Base-by-base conservation (phyloP, 352 stramenopile species). In the Globisporangium cylindrosporum region DNA sequence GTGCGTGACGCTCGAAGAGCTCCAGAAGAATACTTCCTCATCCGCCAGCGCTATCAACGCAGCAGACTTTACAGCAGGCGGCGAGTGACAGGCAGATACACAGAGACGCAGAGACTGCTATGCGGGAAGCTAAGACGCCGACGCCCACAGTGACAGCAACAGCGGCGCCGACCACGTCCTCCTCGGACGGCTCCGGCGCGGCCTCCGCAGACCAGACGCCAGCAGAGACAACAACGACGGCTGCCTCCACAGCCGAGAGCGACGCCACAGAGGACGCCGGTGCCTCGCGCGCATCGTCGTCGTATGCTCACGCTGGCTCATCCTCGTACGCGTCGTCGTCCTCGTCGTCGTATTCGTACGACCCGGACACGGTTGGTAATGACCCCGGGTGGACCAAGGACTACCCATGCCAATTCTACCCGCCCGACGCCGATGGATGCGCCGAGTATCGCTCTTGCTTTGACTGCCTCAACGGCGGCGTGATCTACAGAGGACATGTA, bases 391-490 rank as follows among this genome's bases (percentile, higher is more conserved):
- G 66, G 66, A 71, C 66, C 3, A 56, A 22, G 20, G 66, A 55
- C 24, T 71, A 74, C 56, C 71, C 68, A 10, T 85, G 78, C 53
- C 64, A 72, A 68, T 85, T 67, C 58, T 85, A 85, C 72, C 76
- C 78, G 51, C 74, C 78, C 6, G 68, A 81, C 34, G 64, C 53
- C 41, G 74, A 81, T 54, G 62, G 62, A 24, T 85, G 78, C 51
- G 69, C 79, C 60, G 66, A 76, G 0, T 78, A 78, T 58, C 74
- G 78, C 20, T 81, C 76, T 36, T 86, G 78, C 70, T 84, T 75
- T 62, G 78, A 86, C 68, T 86, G 78, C 51, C 72, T 86, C 18
- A 86, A 86, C 59, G 36, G 54, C 24, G 66, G 66, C 46, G 38
- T 71, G 27, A 24, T 71, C 22, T 71, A 71, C 66, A 71, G 67